Conservation (phyloP, 176 grass and related monocot genomes). For the Thalia dealbata region DNA sequence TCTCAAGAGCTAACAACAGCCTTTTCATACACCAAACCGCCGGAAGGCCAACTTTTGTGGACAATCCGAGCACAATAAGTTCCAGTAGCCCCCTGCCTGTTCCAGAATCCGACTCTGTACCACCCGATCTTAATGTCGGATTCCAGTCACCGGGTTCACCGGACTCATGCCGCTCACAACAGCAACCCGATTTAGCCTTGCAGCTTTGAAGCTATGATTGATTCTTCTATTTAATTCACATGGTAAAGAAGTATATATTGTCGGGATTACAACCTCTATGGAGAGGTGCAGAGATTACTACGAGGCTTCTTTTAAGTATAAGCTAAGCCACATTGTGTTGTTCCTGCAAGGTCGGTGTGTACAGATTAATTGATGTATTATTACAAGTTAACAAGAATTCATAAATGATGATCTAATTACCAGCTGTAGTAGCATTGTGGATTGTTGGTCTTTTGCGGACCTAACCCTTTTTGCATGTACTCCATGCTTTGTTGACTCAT, state of each 20-base stretch:
- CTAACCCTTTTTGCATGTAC: not conserved
- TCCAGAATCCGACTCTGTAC: slow-evolving; percentile 10
- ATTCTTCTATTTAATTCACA: slow-evolving; percentile 19
- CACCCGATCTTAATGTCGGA: slow-evolving; percentile 30
- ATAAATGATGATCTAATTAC: not conserved
- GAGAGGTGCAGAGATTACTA: not conserved
- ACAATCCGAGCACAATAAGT: slow-evolving; percentile 1
- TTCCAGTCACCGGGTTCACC: slow-evolving; percentile 21
- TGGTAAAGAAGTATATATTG: slow-evolving; percentile 1
- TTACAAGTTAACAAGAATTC: not conserved
- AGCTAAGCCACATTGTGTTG: not conserved
- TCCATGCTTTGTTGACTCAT: too few relatives aligned
- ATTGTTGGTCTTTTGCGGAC: not conserved
- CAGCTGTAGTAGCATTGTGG: slow-evolving; percentile 4
- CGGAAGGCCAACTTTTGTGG: not conserved
- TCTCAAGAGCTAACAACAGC: slow-evolving; percentile 8
- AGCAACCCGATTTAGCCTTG: slow-evolving; percentile 37
- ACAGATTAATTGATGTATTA: slow-evolving; percentile 37
- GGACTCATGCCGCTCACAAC: slow-evolving; percentile 19
- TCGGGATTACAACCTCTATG: not conserved
- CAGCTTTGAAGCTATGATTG: slow-evolving; percentile 36
- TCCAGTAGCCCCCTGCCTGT: not conserved
- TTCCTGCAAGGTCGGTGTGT: slow-evolving; percentile 6
- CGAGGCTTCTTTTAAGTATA: not conserved
- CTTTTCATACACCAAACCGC: slow-evolving; percentile 10